Base-by-base conservation (phyloP, 768 basidiomycete genomes). In the Boletus rubropictus region DNA sequence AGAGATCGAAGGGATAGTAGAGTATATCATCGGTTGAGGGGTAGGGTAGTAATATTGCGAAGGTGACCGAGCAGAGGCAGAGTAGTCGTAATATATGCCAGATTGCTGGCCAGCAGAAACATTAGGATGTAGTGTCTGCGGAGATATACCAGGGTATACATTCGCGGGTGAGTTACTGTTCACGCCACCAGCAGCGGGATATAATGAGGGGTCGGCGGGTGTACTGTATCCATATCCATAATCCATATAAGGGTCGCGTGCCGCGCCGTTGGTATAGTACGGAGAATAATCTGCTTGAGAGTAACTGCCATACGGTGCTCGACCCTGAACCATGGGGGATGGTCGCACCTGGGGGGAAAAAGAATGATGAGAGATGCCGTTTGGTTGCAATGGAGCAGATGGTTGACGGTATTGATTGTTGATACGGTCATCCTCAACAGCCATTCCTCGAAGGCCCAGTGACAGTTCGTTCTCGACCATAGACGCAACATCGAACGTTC, bases 21-120 rank as follows among this genome's bases (percentile, higher is more conserved):
- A 74, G 62, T 81, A 85, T 49, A 85, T 68, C 59, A 85, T 71
- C 6, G 78, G 66, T 57, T 82, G 83, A 50, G 71, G 73, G 12
- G 75, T 57, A 24, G 79, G 72, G 57, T 80, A 84, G 58, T 73
- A 87, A 57, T 74, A 86, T 50, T 79, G 83, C 11, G 81, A 78
- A 10, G 75, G 68, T 4, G 75, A 71, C 36, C 76, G 73, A 38
- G 72, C 67, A 11, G 70, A 57, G 15, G 68, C 69, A 41, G 72
- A 61, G 55, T 79, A 86, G 55, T 83, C 81, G 44, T 78, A 85
- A 64, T 78, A 84, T 42, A 79, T 51, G 31, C 72, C 72, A 28
- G 77, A 67, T 53, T 81, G 80, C 53, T 74, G 73, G 39, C 71
- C 69, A 52, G 69, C 56, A 46, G 66, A 60, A 50, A 58, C 57